Base-by-base conservation (phyloP, 495 filamentous ascomycete genomes). In the Lophiotrema nucula region DNA sequence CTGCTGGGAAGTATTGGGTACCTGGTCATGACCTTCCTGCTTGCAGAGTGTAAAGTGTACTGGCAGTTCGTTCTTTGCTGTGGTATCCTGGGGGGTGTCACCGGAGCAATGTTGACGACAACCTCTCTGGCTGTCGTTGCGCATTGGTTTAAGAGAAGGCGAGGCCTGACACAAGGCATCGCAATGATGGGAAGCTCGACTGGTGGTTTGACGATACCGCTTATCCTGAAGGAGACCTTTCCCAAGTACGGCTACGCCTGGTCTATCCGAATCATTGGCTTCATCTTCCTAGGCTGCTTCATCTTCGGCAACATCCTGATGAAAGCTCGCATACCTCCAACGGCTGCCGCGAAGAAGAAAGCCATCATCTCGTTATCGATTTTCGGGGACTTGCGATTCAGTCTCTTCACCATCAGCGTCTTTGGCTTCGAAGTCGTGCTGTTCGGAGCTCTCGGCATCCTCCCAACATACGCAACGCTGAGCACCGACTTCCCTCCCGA, bases 21-120 rank as follows among this genome's bases (percentile, higher is more conserved):
- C 60, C 69, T 83, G 42, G 82, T 87, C 56, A 84, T 85, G 3
- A 69, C 89, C 11, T 88, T 89, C 84, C 84, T 90, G 82, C 77
- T 85, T 5, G 82, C 79, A 16, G 70, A 86, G 1, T 79, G 80
- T 2, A 76, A 73, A 13, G 51, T 83, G 65, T 88, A 83, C 68
- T 88, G 81, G 66, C 85, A 88, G 52, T 77, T 87, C 67, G 57
- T 87, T 4, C 69, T 88, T 5, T 72, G 76, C 15, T 84, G 86
- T 57, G 78, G 78, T 3, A 65, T 87, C 35, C 71, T 77, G 21
- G 62, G 62, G 18, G 60, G 62, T 0, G 57, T 69, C 16, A 68
- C 69, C 3, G 65, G 58, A 13, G 53, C 56, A 13, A 58, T 67
- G 58, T 74, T 88, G 38, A 89, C 90, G 72, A 86, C 83, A 56